Evolutionary conservation across 140 eudicot species (phyloP).

Genomic region (Flaveria floridana): DNA sequence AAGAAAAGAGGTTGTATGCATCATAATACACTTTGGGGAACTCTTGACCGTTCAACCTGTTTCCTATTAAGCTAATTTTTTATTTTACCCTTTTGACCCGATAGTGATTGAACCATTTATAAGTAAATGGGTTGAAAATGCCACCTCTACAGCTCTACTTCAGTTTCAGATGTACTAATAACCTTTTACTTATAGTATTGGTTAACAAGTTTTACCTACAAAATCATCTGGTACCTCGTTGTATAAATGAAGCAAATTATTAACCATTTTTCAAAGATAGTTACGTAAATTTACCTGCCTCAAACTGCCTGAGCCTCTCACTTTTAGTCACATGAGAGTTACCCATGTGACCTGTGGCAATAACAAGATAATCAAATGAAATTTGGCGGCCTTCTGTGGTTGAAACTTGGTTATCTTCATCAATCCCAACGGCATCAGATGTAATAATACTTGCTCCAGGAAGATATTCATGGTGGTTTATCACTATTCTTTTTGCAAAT

Average conservation of each 20-base stretch:
- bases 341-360: conserved; percentile 64
- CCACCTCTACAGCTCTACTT: conserved; percentile 7
- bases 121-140: background rate
- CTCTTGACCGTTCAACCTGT: background rate
- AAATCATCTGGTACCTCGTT: conserved; percentile 9
- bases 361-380: conserved; percentile 68
- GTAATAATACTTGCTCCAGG: conserved; percentile 55
- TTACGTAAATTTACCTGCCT: conserved; percentile 49
- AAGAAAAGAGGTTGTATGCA: background rate
- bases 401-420: conserved; percentile 46
- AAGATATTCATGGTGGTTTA: conserved; percentile 64
- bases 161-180: background rate
- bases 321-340: conserved; percentile 37
- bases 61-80: background rate
- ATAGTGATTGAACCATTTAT: conserved; percentile 6
- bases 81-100: background rate
- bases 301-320: conserved; percentile 51
- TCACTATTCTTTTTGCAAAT: conserved; percentile 59
- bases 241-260: conserved; percentile 6
- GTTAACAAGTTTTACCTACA: conserved; percentile 10
- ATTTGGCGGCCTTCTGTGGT: conserved; percentile 53
- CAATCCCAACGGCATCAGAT: conserved; percentile 53
- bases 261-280: background rate
- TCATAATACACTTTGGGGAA: background rate
- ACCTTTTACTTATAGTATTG: background rate